Base-by-base conservation (phyloP, 345 rosid species). In the Pistacia atlantica region DNA sequence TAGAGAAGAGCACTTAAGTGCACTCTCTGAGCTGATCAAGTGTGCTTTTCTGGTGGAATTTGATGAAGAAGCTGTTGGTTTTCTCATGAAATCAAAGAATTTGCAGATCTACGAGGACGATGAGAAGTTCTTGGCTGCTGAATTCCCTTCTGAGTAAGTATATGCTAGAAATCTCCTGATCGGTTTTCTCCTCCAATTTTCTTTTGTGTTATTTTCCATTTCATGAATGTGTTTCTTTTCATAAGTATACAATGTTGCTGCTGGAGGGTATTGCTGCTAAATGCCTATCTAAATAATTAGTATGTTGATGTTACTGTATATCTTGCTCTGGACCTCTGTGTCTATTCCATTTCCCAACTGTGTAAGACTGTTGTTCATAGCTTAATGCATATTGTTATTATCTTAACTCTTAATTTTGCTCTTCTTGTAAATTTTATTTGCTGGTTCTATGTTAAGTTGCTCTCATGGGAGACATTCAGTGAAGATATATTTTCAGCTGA, bases 11-110 rank as follows among this genome's bases (percentile, higher is more conserved):
- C 81, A 77, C 8, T 73, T 83, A 51, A 69, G 46, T 60, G 78
- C 83, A 71, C 79, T 90, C 0, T 59, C 91, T 1, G 90, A 86
- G 84, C 83, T 91, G 42, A 82, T 93, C 64, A 89, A 83, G 83
- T 66, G 87, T 38, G 97, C 98, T 35, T 95, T 92, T 83, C 93
- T 25, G 66, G 49, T 91, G 63, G 85, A 86, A 17, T 89, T 89
- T 59, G 75, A 86, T 55, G 89, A 82, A 74, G 86, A 80, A 28
- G 93, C 90, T 2, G 67, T 88, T 48, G 76, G 77, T 65, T 93
- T 84, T 75, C 75, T 91, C 11, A 80, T 87, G 92, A 87, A 87
- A 78, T 84, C 89, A 20, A 83, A 86, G 74, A 91, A 91, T 74
- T 75, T 88, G 80, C 89, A 82, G 59, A 73, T 89, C 8, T 87